Evolutionary conservation across 1,284 basidiomycete genomes (phyloP).

Genomic region (Flammula alnicola): DNA sequence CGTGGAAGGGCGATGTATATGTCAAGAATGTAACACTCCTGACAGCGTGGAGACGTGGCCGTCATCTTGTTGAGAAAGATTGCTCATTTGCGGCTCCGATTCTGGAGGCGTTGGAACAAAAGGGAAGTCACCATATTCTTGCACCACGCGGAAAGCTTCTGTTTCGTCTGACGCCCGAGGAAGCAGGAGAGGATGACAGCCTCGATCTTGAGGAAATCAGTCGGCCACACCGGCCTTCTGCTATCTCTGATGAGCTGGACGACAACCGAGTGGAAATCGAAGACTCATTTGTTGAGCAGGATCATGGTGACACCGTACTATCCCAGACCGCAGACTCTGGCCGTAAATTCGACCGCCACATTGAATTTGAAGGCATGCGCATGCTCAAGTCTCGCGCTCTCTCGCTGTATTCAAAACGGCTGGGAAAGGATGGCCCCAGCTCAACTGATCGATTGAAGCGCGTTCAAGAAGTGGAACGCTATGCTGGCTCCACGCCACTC

Average conservation of each 20-base stretch:
- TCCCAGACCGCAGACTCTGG: no score
- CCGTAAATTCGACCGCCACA: neutral
- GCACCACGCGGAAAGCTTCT: neutral
- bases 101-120: no score
- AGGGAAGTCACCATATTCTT: no score
- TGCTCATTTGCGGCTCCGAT: no score
- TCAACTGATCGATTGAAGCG: neutral
- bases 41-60: constrained; percentile 31
- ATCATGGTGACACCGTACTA: no score
- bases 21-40: constrained; percentile 26
- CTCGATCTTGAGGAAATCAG: no score
- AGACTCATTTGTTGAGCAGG: neutral
- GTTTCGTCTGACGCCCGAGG: neutral
- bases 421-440: neutral
- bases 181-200: neutral
- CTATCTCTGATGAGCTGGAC: no score
- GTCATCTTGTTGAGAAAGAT: constrained; percentile 2
- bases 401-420: neutral
- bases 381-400: neutral
- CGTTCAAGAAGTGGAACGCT: neutral
- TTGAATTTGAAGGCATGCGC: neutral
- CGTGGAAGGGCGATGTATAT: constrained; percentile 30
- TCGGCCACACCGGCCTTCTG: no score
- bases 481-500: neutral
- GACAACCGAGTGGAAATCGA: constrained; percentile 2